A percentile compares a stretch with the other conserved stretches of the same genome.
Conservation (phyloP, 2,329 filamentous ascomycete species). For the Exophiala bonariae region DNA sequence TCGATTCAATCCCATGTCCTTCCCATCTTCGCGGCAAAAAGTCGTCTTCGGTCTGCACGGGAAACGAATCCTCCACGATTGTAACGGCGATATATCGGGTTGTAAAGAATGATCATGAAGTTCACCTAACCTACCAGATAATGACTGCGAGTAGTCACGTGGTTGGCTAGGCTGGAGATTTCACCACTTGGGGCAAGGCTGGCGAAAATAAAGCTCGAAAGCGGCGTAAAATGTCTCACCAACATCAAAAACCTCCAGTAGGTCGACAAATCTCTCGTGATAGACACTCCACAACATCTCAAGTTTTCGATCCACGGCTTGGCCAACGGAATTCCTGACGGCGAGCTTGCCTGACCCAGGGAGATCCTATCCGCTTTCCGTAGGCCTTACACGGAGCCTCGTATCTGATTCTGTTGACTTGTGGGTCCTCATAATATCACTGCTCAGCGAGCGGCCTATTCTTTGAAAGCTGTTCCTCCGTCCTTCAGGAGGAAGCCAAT, state of each 20-base stretch:
- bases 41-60: too few relatives aligned
- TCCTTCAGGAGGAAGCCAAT: too few relatives aligned
- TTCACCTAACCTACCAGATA: constrained; percentile 23
- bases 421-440: too few relatives aligned
- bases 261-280: constrained; percentile 18
- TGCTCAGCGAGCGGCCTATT: too few relatives aligned
- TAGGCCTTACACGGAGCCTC: constrained; percentile 29
- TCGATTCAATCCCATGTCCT: too few relatives aligned
- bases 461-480: too few relatives aligned
- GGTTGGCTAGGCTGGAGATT: constrained; percentile 20
- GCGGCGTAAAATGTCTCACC: constrained; percentile 16
- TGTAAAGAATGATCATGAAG: constrained; percentile 5
- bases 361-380: constrained; percentile 24
- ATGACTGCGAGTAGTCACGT: constrained; percentile 24
- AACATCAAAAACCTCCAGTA: constrained; percentile 13
- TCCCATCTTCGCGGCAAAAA: too few relatives aligned
- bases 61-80: too few relatives aligned
- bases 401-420: too few relatives aligned
- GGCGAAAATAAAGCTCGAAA: constrained; percentile 15
- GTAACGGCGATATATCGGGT: too few relatives aligned
- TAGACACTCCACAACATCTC: constrained; percentile 6
- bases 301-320: constrained; percentile 15
- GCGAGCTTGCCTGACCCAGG: too few relatives aligned
- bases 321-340: constrained; percentile 11
- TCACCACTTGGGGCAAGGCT: constrained; percentile 24